Conservation (phyloP, 1,139 yeast genomes). For the Meyerozyma athensensis region DNA sequence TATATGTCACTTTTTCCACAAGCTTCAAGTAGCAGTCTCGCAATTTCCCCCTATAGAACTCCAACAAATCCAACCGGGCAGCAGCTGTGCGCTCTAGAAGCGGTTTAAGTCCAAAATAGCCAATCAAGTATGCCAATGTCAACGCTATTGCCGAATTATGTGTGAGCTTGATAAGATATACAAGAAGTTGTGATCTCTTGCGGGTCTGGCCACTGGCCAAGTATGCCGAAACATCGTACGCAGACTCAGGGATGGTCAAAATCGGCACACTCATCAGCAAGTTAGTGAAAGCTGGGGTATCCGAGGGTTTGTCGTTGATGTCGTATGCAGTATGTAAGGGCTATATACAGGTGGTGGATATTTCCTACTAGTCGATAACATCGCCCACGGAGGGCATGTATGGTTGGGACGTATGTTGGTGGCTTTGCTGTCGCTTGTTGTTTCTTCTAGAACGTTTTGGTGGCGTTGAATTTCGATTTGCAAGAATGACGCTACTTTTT, state of each 20-base stretch:
- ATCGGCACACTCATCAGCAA: constrained; percentile 24
- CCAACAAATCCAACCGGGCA: constrained; percentile 33
- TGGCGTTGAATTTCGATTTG: no score
- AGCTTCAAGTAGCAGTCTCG: constrained; percentile 35
- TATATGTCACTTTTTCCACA: constrained; percentile 32
- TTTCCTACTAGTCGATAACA: neutral
- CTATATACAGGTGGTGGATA: neutral
- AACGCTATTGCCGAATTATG: constrained; percentile 33
- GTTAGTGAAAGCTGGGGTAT: neutral
- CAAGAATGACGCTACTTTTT: no score
- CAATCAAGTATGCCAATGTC: constrained; percentile 27
- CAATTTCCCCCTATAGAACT: constrained; percentile 27
- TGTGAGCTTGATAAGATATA: constrained; percentile 29
- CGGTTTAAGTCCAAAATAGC: constrained; percentile 33
- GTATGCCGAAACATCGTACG: constrained; percentile 32
- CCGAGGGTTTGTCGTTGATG: neutral
- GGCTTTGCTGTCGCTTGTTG: neutral
- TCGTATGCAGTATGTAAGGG: neutral
- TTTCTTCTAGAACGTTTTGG: no score
- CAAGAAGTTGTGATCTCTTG: constrained; percentile 24
- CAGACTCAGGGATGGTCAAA: constrained; percentile 41
- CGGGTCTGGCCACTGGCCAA: constrained; percentile 11
- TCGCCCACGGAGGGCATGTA: constrained; percentile 2
- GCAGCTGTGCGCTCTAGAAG: constrained; percentile 27
- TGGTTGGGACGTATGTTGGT: neutral